Percentiles rank a stretch among this genome's conserved stretches.
Conservation (phyloP, 1,284 basidiomycete genomes). For the Phenoliferia sp. region DNA sequence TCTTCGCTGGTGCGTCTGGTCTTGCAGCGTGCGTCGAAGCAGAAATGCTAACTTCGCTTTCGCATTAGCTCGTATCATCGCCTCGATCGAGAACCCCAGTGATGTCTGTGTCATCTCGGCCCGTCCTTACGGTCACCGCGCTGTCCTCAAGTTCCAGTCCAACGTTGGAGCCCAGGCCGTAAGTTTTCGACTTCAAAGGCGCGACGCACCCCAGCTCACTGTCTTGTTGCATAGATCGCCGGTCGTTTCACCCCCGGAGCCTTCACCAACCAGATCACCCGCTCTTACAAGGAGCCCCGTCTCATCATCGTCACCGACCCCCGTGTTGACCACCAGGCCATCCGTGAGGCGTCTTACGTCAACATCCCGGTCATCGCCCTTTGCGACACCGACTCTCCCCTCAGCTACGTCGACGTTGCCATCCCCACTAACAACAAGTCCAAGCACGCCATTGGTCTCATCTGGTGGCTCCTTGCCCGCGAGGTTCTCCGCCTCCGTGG, state of each 20-base stretch:
- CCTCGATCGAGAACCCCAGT: slow-evolving; percentile 85
- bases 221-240: slow-evolving; percentile 74
- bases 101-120: slow-evolving; percentile 98
- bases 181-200: slow-evolving; percentile 94
- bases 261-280: slow-evolving; percentile 93
- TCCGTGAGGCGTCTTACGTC: slow-evolving; percentile 98
- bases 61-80: slow-evolving; percentile 69
- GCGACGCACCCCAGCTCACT: slow-evolving; percentile 95
- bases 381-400: slow-evolving; percentile 94
- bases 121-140: slow-evolving; percentile 97
- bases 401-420: slow-evolving; percentile 95
- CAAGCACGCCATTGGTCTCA: slow-evolving; percentile 90
- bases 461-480: slow-evolving; percentile 98
- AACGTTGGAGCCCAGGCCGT: slow-evolving; percentile 95
- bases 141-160: slow-evolving; percentile 95
- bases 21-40: neutral
- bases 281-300: slow-evolving; percentile 99
- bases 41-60: neutral
- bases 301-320: slow-evolving; percentile 98
- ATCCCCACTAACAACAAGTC: slow-evolving; percentile 99
- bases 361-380: slow-evolving; percentile 99
- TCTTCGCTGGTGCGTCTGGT: slow-evolving; percentile 59
- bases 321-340: slow-evolving; percentile 98
- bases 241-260: slow-evolving; percentile 98
- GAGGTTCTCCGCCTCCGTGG: slow-evolving; percentile 95